phyloP scores from a whole-genome alignment of 768 basidiomycete genomes.

The Rhizopogon sp. region DNA sequence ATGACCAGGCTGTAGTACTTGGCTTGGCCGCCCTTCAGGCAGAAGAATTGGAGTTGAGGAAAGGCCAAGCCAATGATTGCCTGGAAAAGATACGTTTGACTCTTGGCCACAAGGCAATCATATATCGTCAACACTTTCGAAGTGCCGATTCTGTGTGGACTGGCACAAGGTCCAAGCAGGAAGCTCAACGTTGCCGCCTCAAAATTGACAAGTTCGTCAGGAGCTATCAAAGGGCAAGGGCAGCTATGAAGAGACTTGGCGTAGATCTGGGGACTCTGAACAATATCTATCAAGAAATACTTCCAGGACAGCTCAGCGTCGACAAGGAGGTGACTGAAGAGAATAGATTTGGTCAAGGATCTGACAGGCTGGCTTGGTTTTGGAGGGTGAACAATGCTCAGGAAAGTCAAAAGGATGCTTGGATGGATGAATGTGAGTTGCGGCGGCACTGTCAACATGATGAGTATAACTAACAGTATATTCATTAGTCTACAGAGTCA shows the following conservation, averaged over 20 bases:
- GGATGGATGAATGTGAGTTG: constrained; percentile 5
- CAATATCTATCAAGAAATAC: neutral
- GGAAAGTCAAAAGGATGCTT: neutral
- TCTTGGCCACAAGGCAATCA: constrained; percentile 4
- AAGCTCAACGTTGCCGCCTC: neutral
- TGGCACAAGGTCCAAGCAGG: constrained; percentile 2
- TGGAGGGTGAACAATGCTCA: neutral
- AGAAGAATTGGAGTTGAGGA: constrained; percentile 1
- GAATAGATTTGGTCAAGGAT: constrained; percentile 5
- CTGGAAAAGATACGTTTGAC: neutral
- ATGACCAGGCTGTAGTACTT: neutral
- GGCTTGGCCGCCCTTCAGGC: neutral
- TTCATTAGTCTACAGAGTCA: constrained; percentile 1
- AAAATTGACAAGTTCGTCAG: constrained; percentile 1
- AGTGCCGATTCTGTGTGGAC: neutral
- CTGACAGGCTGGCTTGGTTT: constrained; percentile 4
- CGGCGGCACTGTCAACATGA: too few species aligned
- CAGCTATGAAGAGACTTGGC: neutral
- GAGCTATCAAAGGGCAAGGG: constrained; percentile 1
- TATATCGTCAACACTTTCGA: constrained; percentile 3
- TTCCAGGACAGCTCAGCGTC: neutral
- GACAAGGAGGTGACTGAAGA: constrained; percentile 8
- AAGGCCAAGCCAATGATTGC: constrained; percentile 6
- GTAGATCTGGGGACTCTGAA: too few species aligned
- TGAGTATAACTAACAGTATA: neutral